Conservation (phyloP, 2,329 filamentous ascomycete genomes). For the Talaromyces albobiverticillius region DNA sequence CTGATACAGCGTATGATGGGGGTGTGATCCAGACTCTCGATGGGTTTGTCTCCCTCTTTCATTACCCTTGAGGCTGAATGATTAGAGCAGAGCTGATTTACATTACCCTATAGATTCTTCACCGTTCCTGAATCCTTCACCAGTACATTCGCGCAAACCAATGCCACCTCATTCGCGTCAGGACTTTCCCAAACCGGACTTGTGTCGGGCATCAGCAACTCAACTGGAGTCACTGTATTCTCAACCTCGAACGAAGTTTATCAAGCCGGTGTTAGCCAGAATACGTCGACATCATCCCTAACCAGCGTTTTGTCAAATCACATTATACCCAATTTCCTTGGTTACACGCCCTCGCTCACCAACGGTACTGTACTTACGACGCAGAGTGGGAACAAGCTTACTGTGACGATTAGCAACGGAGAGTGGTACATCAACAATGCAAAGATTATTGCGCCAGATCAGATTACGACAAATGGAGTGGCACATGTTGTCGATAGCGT, state of each 20-base stretch:
- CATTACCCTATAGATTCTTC: background rate
- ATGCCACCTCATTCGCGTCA: background rate
- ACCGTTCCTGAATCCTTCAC: conserved; percentile 2
- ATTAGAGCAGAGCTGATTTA: background rate
- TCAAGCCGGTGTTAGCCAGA: background rate
- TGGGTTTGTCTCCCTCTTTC: conserved; percentile 5
- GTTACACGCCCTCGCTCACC: conserved; percentile 2
- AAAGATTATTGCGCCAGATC: conserved; percentile 7
- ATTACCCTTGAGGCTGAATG: no score
- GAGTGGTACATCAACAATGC: conserved; percentile 9
- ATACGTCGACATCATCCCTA: background rate
- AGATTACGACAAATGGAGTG: conserved; percentile 4
- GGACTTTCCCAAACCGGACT: background rate
- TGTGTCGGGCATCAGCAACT: background rate
- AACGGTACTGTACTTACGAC: conserved; percentile 7
- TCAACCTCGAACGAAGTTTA: conserved; percentile 2
- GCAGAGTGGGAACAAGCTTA: conserved; percentile 6
- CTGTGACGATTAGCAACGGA: conserved; percentile 4
- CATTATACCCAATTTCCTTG: conserved; percentile 2
- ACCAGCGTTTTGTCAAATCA: conserved; percentile 2
- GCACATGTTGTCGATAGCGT: conserved; percentile 11
- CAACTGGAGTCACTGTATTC: background rate
- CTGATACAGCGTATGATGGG: conserved; percentile 2
- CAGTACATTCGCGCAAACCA: conserved; percentile 1
- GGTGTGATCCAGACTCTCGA: conserved; percentile 4